Base-by-base conservation (phyloP, 1,284 basidiomycete species). In the Papiliotrema nemorosa region DNA sequence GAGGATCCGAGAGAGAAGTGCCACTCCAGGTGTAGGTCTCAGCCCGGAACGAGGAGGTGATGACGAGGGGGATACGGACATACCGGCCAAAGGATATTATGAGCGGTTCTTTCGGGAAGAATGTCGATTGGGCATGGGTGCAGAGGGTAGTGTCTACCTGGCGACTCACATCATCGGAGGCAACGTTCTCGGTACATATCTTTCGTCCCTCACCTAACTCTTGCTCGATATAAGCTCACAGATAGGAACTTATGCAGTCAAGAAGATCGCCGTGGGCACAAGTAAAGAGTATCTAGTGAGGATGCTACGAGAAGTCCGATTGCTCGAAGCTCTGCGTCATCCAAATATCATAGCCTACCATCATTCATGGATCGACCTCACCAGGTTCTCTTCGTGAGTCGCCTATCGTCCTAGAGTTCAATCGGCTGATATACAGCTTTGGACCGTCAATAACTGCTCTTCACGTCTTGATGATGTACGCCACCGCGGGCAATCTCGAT, bases 291-390 rank as follows among this genome's bases (percentile, higher is more conserved):
- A 94, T 75, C 78, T 93, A 3, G 74, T 90, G 37, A 83, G 84
- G 44, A 90, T 88, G 49, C 76, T 94, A 27, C 81, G 83, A 45
- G 90, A 93, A 77, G 86, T 91, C 37, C 84, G 87, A 43, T 77
- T 93, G 5, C 77, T 96, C 46, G 90, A 96, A 67, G 79, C 81
- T n/a, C 77, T 97, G 3, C 83, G 86, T 47, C 92, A 97, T 75
- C 87, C 85, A 3, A 94, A 96, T 59, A 90, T 97, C 59, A 83
- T 96, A 55, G 90, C 88, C 16, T 96, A 96, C 66, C 92, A 96
- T 71, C 92, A 96, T 63, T 84, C 91, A 0, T 97, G 92, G 92
- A 82, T 97, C 18, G 92, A 97, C 69, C 79, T 81, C 0, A 82
- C 80, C 44, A 84, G 85, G 53, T 93, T 93, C 74, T 91, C 89